Evolutionary conservation across 495 filamentous ascomycete genomes (phyloP).

Genomic region (Neurospora sp.): DNA sequence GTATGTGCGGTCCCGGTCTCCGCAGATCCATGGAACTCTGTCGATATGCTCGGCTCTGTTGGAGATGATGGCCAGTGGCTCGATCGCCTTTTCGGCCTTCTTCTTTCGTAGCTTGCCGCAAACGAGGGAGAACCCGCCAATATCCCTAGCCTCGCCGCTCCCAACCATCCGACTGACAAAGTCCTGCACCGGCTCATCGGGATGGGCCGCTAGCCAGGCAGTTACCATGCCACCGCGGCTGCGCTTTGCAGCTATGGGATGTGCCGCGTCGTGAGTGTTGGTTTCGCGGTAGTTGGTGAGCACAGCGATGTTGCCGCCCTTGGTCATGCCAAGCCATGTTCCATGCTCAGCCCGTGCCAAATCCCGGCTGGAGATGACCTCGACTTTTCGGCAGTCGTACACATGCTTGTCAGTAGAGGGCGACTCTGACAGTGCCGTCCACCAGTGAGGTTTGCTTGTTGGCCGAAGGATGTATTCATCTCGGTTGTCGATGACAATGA

Average conservation of each 20-base stretch:
- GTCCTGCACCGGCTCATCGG: slow-evolving; percentile 39
- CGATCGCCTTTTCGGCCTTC: slow-evolving; percentile 26
- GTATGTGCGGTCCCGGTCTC: slow-evolving; percentile 50
- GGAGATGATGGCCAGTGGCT: slow-evolving; percentile 75
- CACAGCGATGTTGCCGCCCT: slow-evolving; percentile 72
- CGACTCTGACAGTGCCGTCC: slow-evolving; percentile 41
- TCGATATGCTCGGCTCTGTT: slow-evolving; percentile 65
- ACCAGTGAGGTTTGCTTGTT: slow-evolving; percentile 75
- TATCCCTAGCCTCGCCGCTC: slow-evolving; percentile 54
- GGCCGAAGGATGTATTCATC: slow-evolving; percentile 93
- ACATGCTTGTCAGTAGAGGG: slow-evolving; percentile 1
- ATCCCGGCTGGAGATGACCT: slow-evolving; percentile 42
- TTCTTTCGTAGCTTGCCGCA: slow-evolving; percentile 60
- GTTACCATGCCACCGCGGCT: slow-evolving; percentile 81
- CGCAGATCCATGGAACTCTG: slow-evolving; percentile 60
- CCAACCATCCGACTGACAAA: slow-evolving; percentile 65
- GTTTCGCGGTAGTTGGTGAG: slow-evolving; percentile 92
- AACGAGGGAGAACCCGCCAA: slow-evolving; percentile 88
- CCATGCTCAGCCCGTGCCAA: slow-evolving; percentile 49
- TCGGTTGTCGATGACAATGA: slow-evolving; percentile 86
- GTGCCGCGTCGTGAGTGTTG: slow-evolving; percentile 38
- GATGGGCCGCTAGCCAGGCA: slow-evolving; percentile 58
- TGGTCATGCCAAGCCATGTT: slow-evolving; percentile 91
- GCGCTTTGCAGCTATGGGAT: slow-evolving; percentile 46
- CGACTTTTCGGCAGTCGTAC: slow-evolving; percentile 11